Evolutionary conservation across 202 grass and related monocot genomes (phyloP).

Genomic region (Sporobolus alterniflorus): DNA sequence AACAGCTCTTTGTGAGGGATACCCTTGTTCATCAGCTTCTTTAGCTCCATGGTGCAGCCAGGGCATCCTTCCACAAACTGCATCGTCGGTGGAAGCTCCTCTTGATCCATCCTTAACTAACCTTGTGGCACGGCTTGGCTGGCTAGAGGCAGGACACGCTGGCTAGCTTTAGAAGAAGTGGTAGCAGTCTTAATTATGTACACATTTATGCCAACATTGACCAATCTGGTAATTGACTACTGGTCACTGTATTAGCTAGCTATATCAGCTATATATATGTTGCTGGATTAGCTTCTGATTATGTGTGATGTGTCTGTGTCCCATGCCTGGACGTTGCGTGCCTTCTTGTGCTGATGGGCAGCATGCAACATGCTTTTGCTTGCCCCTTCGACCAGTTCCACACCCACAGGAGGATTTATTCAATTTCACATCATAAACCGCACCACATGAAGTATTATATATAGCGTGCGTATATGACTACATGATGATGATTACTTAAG

Average conservation of each 20-base stretch:
- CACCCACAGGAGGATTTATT: neutral
- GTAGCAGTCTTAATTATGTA: neutral
- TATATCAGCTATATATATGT: too few relatives aligned
- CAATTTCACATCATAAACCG: too few relatives aligned
- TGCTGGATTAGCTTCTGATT: too few relatives aligned
- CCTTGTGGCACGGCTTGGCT: neutral
- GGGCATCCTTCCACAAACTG: slow-evolving; percentile 62
- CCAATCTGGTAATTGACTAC: neutral
- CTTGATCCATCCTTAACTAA: neutral
- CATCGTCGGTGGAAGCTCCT: slow-evolving; percentile 6
- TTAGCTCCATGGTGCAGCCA: slow-evolving; percentile 59
- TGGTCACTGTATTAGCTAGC: neutral
- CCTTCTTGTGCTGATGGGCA: neutral
- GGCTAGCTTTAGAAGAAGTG: neutral
- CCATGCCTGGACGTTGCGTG: neutral
- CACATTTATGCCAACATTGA: neutral
- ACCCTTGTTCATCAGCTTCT: slow-evolving; percentile 33
- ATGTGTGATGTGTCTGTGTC: neutral
- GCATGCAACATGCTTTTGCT: slow-evolving; percentile 7
- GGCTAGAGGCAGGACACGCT: neutral
- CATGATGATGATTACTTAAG: neutral
- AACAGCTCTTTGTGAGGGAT: slow-evolving; percentile 54
- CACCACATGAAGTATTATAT: too few relatives aligned
- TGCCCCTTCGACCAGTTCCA: neutral
- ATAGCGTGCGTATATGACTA: neutral